Conservation (phyloP, 208 protist genomes). For the Trypanosoma cruzi region DNA sequence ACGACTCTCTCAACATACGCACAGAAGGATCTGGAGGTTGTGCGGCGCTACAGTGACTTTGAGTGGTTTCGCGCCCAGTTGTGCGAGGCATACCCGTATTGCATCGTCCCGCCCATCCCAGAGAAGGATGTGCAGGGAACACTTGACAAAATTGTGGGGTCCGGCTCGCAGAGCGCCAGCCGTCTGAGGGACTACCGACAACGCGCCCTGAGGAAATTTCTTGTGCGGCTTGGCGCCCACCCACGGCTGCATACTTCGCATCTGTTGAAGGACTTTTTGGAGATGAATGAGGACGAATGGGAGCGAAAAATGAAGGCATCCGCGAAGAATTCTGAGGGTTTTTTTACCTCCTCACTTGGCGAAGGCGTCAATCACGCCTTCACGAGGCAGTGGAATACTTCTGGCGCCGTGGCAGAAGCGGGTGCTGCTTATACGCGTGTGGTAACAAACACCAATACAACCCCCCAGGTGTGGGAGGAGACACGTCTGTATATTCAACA, state of each 20-base stretch:
- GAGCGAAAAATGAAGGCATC: conserved; percentile 48
- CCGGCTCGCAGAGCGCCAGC: conserved; percentile 20
- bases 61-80: conserved; percentile 77
- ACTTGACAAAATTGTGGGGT: conserved; percentile 48
- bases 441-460: conserved; percentile 18
- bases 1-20: conserved; percentile 35
- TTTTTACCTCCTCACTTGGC: conserved; percentile 22
- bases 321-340: conserved; percentile 30
- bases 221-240: conserved; percentile 78
- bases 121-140: conserved; percentile 87
- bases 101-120: conserved; percentile 88
- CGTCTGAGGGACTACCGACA: conserved; percentile 78
- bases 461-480: conserved; percentile 31
- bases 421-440: conserved; percentile 15
- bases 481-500: conserved; percentile 41
- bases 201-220: conserved; percentile 70
- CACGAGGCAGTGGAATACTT: conserved; percentile 27
- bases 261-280: conserved; percentile 77
- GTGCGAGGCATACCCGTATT: conserved; percentile 61
- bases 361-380: conserved; percentile 28
- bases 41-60: conserved; percentile 91
- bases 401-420: not conserved
- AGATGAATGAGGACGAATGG: conserved; percentile 74
- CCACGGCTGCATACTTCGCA: conserved; percentile 49
- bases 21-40: conserved; percentile 35